phyloP scores from a whole-genome alignment of 2,329 filamentous ascomycete genomes.

The Apiospora marii region DNA sequence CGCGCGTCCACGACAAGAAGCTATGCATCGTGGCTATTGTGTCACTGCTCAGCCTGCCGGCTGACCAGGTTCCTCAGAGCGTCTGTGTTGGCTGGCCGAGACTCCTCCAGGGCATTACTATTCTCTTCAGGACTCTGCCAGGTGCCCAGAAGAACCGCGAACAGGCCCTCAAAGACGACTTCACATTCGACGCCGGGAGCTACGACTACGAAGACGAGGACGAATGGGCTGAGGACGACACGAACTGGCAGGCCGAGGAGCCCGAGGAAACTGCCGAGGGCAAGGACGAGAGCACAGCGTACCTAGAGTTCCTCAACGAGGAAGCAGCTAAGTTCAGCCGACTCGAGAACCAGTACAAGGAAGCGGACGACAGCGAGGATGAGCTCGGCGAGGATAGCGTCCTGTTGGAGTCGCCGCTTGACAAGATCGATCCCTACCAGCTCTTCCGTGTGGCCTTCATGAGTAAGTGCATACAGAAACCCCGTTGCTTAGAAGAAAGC shows the following conservation, averaged over 20 bases:
- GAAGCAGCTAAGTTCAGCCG: slow-evolving; percentile 90
- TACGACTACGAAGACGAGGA: slow-evolving; percentile 77
- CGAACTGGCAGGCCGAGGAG: slow-evolving; percentile 79
- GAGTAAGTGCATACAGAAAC: slow-evolving; percentile 65
- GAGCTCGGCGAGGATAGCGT: slow-evolving; percentile 93
- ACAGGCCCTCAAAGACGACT: slow-evolving; percentile 90
- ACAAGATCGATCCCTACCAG: slow-evolving; percentile 93
- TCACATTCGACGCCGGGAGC: slow-evolving; percentile 68
- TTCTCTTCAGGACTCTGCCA: slow-evolving; percentile 91
- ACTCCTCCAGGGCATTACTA: slow-evolving; percentile 84
- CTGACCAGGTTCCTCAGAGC: slow-evolving; percentile 86
- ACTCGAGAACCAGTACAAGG: slow-evolving; percentile 52
- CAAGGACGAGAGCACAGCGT: slow-evolving; percentile 91
- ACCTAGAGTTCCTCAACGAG: slow-evolving; percentile 94
- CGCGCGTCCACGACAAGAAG: slow-evolving; percentile 97
- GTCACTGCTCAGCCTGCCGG: slow-evolving; percentile 79
- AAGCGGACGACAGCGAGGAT: slow-evolving; percentile 76
- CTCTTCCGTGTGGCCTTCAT: slow-evolving; percentile 84
- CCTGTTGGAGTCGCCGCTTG: slow-evolving; percentile 89
- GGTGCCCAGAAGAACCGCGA: slow-evolving; percentile 90
- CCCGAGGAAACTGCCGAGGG: slow-evolving; percentile 70
- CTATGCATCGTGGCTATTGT: slow-evolving; percentile 94
- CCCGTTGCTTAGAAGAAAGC: slow-evolving; percentile 17
- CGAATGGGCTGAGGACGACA: slow-evolving; percentile 83
- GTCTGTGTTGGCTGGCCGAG: slow-evolving; percentile 96